phyloP scores from a whole-genome alignment of 1,139 yeast genomes.

The Protomyces lactucae-debilis region DNA sequence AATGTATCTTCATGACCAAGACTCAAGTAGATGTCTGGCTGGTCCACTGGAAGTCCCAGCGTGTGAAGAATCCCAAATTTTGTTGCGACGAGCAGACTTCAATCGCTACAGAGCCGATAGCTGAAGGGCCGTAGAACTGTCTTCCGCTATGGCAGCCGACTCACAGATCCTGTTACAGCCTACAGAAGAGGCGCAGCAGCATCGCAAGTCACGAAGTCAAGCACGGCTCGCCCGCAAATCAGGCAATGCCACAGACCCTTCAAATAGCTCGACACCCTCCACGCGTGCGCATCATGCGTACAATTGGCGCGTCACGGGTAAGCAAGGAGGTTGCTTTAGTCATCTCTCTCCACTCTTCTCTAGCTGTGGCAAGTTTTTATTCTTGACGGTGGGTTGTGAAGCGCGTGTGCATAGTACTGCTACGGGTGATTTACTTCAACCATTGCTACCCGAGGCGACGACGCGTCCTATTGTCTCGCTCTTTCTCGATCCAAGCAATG shows the following conservation, averaged over 20 bases:
- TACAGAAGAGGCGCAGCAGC: not conserved
- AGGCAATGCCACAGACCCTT: not conserved
- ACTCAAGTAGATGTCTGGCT: no score
- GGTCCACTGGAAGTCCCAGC: not conserved
- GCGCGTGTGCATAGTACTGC: slow-evolving; percentile 25
- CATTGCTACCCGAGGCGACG: not conserved
- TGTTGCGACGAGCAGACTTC: no score
- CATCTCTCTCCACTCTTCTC: slow-evolving; percentile 12
- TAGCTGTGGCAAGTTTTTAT: slow-evolving; percentile 6
- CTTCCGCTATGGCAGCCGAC: no score
- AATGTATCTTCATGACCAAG: no score
- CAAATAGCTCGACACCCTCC: not conserved
- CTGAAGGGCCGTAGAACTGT: no score
- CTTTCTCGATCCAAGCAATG: slow-evolving; percentile 26
- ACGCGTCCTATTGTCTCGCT: slow-evolving; percentile 11
- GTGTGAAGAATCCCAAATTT: not conserved
- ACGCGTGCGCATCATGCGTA: not conserved
- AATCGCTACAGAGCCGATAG: no score
- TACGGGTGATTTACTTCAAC: slow-evolving; percentile 23
- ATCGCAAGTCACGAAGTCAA: not conserved
- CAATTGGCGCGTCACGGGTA: not conserved
- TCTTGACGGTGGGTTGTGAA: slow-evolving; percentile 15
- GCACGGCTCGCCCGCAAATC: not conserved
- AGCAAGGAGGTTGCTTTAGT: slow-evolving; percentile 19
- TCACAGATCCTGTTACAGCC: no score